A percentile compares a stretch with the other conserved stretches of the same genome.
Evolutionary conservation across 305 asterid genomes (phyloP).

Genomic region (Fraxinus baroniana): DNA sequence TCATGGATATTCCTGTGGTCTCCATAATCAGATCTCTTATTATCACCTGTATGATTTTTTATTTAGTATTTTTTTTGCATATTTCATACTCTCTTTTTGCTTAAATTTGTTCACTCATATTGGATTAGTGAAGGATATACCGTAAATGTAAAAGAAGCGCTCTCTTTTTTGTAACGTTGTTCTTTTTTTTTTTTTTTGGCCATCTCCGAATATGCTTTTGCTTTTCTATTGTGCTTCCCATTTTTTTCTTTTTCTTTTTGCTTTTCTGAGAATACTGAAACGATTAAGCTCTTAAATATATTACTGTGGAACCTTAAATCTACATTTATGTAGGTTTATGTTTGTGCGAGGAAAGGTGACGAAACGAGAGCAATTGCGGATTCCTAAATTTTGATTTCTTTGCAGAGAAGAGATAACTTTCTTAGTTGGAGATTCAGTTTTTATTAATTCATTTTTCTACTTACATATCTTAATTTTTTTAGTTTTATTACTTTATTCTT

Average conservation of each 20-base stretch:
- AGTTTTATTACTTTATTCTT: background rate
- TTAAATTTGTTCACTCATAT: background rate
- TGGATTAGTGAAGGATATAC: constrained; percentile 9
- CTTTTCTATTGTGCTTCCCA: constrained; percentile 9
- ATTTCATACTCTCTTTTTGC: background rate
- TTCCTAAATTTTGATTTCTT: background rate
- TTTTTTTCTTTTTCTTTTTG: background rate
- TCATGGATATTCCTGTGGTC: constrained; percentile 75
- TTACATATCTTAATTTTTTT: background rate
- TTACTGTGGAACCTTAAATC: background rate
- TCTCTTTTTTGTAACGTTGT: too few relatives aligned
- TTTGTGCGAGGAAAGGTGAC: background rate
- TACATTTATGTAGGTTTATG: constrained; percentile 12
- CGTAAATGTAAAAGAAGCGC: background rate
- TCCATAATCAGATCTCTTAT: constrained; percentile 81
- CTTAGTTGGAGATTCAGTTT: background rate
- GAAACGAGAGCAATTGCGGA: background rate
- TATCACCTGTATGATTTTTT: constrained; percentile 55
- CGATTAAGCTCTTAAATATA: background rate
- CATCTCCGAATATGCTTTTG: constrained; percentile 10
- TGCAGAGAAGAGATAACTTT: background rate
- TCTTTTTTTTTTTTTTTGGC: background rate
- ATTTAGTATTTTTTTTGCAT: background rate
- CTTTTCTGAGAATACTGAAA: background rate
- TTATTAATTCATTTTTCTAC: background rate